Evolutionary conservation across 768 basidiomycete genomes (phyloP).

Genomic region (Sarcomyxa edulis): DNA sequence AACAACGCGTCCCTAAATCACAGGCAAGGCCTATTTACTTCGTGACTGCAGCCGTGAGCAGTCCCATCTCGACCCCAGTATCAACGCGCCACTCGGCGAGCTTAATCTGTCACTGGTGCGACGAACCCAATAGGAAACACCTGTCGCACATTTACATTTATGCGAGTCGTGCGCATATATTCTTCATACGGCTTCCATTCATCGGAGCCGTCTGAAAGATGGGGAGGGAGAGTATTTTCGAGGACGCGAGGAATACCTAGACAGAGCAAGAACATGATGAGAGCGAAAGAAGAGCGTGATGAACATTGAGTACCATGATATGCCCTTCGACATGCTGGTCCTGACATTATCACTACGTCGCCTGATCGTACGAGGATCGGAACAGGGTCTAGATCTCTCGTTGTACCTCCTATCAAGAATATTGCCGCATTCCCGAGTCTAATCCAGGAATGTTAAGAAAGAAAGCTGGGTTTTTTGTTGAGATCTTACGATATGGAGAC

Average conservation of each 20-base stretch:
- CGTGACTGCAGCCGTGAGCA: too few species aligned
- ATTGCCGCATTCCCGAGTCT: slow-evolving; percentile 88
- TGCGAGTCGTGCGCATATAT: slow-evolving; percentile 65
- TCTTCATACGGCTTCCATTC: slow-evolving; percentile 60
- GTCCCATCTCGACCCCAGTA: too few species aligned
- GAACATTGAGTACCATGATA: slow-evolving; percentile 73
- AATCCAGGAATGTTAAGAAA: slow-evolving; percentile 1
- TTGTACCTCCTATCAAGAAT: slow-evolving; percentile 84
- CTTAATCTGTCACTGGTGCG: too few species aligned
- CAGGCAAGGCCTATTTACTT: too few species aligned
- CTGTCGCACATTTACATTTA: slow-evolving; percentile 92
- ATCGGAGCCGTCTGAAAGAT: slow-evolving; percentile 27
- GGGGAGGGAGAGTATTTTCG: slow-evolving; percentile 68
- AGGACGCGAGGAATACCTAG: slow-evolving; percentile 85
- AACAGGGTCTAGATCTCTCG: slow-evolving; percentile 70
- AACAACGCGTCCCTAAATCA: too few species aligned
- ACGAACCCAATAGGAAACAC: slow-evolving; percentile 74
- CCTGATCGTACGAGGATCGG: slow-evolving; percentile 88
- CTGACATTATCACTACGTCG: slow-evolving; percentile 91
- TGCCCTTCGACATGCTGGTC: slow-evolving; percentile 75
- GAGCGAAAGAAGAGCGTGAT: background rate
- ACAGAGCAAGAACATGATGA: background rate
- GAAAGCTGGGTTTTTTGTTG: too few species aligned
- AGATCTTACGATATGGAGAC: slow-evolving; percentile 86
- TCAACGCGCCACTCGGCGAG: too few species aligned